Evolutionary conservation across 2,329 filamentous ascomycete genomes (phyloP).

Genomic region (Thelonectria olida): DNA sequence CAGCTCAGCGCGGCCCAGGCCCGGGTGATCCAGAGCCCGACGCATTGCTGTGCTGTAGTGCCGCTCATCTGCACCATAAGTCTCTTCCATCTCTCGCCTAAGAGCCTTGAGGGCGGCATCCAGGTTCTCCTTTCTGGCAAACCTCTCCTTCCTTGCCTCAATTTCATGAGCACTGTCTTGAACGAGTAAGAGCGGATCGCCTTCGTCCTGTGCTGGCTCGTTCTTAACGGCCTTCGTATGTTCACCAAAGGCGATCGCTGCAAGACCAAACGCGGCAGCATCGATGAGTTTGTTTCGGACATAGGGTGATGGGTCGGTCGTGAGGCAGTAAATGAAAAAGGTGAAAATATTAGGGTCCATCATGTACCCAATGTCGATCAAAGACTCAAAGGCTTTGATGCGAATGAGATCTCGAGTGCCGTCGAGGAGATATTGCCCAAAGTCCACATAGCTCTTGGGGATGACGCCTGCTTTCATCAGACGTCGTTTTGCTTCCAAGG

Average conservation of each 20-base stretch:
- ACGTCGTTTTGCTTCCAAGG: constrained; percentile 67
- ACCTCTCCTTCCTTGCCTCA: constrained; percentile 69
- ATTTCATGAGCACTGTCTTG: constrained; percentile 58
- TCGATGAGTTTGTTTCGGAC: constrained; percentile 69
- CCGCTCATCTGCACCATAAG: constrained; percentile 48
- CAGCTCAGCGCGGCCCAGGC: constrained; percentile 52
- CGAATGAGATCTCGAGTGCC: constrained; percentile 70
- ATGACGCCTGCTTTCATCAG: constrained; percentile 74
- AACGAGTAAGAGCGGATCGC: constrained; percentile 51
- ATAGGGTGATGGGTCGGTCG: constrained; percentile 71
- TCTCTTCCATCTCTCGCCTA: constrained; percentile 55
- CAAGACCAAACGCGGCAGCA: constrained; percentile 67
- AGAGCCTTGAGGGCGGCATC: constrained; percentile 61
- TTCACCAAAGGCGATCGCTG: constrained; percentile 71
- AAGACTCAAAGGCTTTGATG: constrained; percentile 71
- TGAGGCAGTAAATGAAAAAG: constrained; percentile 66
- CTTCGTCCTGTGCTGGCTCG: constrained; percentile 48
- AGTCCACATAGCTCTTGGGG: constrained; percentile 61
- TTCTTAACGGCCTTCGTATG: constrained; percentile 56
- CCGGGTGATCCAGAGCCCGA: constrained; percentile 52
- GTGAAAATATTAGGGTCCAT: constrained; percentile 63
- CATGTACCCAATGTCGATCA: constrained; percentile 71
- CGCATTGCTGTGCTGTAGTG: constrained; percentile 54
- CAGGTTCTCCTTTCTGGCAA: constrained; percentile 71
- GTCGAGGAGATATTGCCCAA: constrained; percentile 72